These are phyloP conservation scores for Microstegium vimineum DNA, from an alignment of 176 grass and related monocot genomes.

Conservation along the genomic window DNA sequence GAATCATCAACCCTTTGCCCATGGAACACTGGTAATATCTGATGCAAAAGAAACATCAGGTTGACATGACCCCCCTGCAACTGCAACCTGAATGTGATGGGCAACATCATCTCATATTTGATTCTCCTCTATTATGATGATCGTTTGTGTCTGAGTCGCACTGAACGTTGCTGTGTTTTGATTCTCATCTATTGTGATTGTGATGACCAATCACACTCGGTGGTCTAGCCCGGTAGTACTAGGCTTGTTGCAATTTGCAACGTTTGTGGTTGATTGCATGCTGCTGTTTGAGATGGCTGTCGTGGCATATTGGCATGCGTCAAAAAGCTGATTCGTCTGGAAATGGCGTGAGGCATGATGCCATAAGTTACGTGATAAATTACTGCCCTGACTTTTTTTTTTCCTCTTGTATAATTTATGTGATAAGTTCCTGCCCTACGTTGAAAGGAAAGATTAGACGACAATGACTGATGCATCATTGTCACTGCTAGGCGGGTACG, in stretches of 20 bases:
- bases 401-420: background rate
- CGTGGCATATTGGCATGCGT: no score
- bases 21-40: background rate
- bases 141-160: background rate
- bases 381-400: no score
- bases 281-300: background rate
- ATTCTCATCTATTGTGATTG: background rate
- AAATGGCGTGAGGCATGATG: background rate
- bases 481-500: background rate
- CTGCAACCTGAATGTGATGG: background rate
- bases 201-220: background rate
- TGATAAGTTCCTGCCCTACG: background rate
- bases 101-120: background rate
- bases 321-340: background rate
- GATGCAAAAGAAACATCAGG: background rate
- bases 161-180: background rate
- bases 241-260: no score
- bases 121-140: background rate
- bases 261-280: background rate
- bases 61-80: background rate
- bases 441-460: background rate
- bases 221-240: no score
- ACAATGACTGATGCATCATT: conserved; percentile 3
- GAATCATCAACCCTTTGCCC: background rate
- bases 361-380: no score